Evolutionary conservation across 2,329 filamentous ascomycete species (phyloP).

Genomic region (Trichoderma atrobrunneum): DNA sequence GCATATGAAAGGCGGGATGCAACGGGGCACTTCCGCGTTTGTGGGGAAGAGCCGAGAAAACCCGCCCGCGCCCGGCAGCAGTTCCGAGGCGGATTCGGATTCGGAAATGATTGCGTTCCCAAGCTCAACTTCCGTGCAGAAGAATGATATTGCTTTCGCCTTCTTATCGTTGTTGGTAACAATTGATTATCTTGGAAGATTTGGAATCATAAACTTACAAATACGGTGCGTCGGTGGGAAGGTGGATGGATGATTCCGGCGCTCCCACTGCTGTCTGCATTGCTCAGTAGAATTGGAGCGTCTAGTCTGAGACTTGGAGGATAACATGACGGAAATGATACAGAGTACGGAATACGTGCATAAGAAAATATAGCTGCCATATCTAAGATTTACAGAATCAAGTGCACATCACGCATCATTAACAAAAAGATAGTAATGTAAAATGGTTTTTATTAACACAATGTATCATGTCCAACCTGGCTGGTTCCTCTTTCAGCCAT

Average conservation of each 20-base stretch:
- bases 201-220: not conserved
- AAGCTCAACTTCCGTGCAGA: not conserved
- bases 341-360: not conserved
- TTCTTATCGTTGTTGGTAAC: not conserved
- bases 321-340: not conserved
- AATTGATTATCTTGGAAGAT: not conserved
- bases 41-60: conserved; percentile 17
- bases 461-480: not conserved
- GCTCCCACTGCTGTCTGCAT: not conserved
- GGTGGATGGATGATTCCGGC: not conserved
- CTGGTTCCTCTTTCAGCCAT: not conserved
- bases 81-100: conserved; percentile 17
- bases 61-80: not conserved
- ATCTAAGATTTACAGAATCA: not conserved
- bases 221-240: not conserved
- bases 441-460: not conserved
- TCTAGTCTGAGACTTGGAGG: not conserved
- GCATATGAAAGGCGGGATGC: conserved; percentile 6
- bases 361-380: not conserved
- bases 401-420: not conserved
- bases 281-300: not conserved
- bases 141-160: not conserved
- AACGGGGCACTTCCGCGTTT: conserved; percentile 14
- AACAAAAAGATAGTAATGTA: not conserved
- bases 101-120: not conserved